Conservation (phyloP, 2,329 filamentous ascomycete genomes). For the Claviceps paspali region DNA sequence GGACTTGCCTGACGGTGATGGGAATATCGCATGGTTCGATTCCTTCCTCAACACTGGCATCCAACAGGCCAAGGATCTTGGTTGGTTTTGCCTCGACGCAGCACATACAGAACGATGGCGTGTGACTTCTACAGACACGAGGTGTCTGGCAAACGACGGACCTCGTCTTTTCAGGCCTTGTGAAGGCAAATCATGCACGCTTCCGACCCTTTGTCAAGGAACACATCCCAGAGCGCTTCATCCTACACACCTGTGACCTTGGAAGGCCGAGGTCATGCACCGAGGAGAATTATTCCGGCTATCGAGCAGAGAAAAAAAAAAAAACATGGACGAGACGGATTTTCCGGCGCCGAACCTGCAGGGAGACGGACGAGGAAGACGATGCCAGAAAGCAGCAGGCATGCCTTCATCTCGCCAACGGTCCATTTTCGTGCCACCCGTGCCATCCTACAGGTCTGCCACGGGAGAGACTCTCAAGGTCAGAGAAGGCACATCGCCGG, state of each 20-base stretch:
- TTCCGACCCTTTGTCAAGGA: slow-evolving; percentile 43
- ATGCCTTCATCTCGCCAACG: slow-evolving; percentile 31
- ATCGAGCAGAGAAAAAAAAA: background rate
- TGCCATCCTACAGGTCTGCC: slow-evolving; percentile 26
- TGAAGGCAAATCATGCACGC: slow-evolving; percentile 17
- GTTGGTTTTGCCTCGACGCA: slow-evolving; percentile 33
- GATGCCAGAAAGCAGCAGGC: slow-evolving; percentile 24
- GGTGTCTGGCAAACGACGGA: slow-evolving; percentile 42
- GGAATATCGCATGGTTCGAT: slow-evolving; percentile 23
- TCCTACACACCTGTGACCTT: slow-evolving; percentile 46
- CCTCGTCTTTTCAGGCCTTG: slow-evolving; percentile 31
- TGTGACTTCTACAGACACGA: slow-evolving; percentile 35
- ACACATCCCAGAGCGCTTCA: slow-evolving; percentile 41
- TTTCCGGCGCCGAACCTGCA: slow-evolving; percentile 17
- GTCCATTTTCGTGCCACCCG: slow-evolving; percentile 33
- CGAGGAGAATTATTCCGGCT: slow-evolving; percentile 18
- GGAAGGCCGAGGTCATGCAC: slow-evolving; percentile 34
- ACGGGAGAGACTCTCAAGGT: slow-evolving; percentile 26
- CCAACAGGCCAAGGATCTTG: slow-evolving; percentile 35
- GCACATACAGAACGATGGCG: slow-evolving; percentile 26
- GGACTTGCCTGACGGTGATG: slow-evolving; percentile 24
- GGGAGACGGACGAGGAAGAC: slow-evolving; percentile 35
- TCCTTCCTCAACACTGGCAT: slow-evolving; percentile 37
- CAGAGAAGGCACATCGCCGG: slow-evolving; percentile 36
- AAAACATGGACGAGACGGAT: background rate